A percentile compares a stretch with the other conserved stretches of the same genome.
Conservation (phyloP, 805 yeast species). For the Brettanomyces anomalus region DNA sequence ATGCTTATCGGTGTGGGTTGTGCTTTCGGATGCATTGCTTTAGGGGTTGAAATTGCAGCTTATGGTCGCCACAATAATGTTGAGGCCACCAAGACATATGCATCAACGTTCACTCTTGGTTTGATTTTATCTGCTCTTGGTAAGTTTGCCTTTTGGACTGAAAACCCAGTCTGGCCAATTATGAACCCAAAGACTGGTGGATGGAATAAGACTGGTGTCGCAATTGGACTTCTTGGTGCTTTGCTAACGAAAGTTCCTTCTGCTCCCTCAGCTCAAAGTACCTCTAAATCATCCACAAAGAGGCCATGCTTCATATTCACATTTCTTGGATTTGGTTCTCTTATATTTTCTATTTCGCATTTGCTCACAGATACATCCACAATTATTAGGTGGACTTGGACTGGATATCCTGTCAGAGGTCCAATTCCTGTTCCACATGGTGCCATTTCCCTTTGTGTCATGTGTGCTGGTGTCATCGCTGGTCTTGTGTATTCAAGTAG, state of each 20-base stretch:
- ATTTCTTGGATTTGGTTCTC: conserved; percentile 67
- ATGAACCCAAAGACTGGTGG: conserved; percentile 86
- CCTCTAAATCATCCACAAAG: not conserved
- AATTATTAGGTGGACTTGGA: conserved; percentile 93
- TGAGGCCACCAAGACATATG: conserved; percentile 29
- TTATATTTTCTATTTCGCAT: conserved; percentile 63
- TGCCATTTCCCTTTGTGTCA: conserved; percentile 48
- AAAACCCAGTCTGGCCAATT: conserved; percentile 95
- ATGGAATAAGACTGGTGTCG: conserved; percentile 60
- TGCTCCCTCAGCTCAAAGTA: not conserved
- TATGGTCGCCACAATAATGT: conserved; percentile 25
- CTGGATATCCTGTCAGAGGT: conserved; percentile 80
- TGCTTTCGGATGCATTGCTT: conserved; percentile 49
- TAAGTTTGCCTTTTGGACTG: conserved; percentile 70
- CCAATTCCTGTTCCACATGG: conserved; percentile 88
- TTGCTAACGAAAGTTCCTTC: conserved; percentile 36
- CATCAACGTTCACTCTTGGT: conserved; percentile 60
- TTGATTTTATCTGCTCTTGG: conserved; percentile 62
- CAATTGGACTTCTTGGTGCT: conserved; percentile 55
- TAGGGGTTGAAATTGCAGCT: conserved; percentile 44
- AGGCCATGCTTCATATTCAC: conserved; percentile 36
- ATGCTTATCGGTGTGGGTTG: conserved; percentile 58
- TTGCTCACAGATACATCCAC: conserved; percentile 79
- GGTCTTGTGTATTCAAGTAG: conserved; percentile 30
- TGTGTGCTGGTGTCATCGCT: conserved; percentile 47